A percentile compares a stretch with the other conserved stretches of the same genome.
These are phyloP conservation scores for Talaromyces sp. DNA, from an alignment of 2,329 filamentous ascomycete genomes.

Conservation along the genomic window DNA sequence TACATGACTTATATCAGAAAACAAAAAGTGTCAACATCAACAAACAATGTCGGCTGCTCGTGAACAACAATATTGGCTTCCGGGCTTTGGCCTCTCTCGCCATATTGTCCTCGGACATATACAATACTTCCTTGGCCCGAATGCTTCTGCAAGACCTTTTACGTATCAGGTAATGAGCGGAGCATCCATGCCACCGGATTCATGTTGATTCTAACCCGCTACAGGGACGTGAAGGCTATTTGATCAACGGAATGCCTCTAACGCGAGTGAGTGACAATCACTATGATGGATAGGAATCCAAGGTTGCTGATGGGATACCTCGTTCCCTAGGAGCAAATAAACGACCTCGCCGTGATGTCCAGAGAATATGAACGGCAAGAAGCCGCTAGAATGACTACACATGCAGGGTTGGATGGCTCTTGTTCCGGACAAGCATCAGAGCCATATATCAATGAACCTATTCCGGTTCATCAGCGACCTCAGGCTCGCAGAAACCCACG, in stretches of 20 bases:
- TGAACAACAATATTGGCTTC: constrained; percentile 49
- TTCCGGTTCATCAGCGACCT: constrained; percentile 36
- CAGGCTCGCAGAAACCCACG: constrained; percentile 29
- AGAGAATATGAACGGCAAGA: constrained; percentile 50
- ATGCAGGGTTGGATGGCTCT: constrained; percentile 24
- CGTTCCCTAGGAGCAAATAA: constrained; percentile 47
- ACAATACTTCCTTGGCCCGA: constrained; percentile 50
- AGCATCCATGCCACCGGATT: not conserved
- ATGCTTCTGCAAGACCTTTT: constrained; percentile 48
- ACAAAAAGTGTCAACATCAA: not conserved
- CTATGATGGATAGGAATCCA: constrained; percentile 1
- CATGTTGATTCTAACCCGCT: constrained; percentile 18
- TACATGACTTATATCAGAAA: constrained; percentile 10
- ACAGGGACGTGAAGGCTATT: constrained; percentile 51
- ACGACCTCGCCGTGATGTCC: constrained; percentile 49
- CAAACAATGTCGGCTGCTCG: constrained; percentile 33
- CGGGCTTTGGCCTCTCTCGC: constrained; percentile 50
- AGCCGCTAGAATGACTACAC: constrained; percentile 44
- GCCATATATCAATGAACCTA: constrained; percentile 46
- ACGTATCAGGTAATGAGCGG: constrained; percentile 45
- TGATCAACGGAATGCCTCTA: constrained; percentile 47
- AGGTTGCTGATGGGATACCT: constrained; percentile 17
- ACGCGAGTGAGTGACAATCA: constrained; percentile 41
- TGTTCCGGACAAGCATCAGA: constrained; percentile 30
- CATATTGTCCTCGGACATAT: constrained; percentile 51